Evolutionary conservation across 2,329 filamentous ascomycete genomes (phyloP), one percentile per base, ranked within the genome.

Genomic region (Hypoxylon sp.): DNA sequence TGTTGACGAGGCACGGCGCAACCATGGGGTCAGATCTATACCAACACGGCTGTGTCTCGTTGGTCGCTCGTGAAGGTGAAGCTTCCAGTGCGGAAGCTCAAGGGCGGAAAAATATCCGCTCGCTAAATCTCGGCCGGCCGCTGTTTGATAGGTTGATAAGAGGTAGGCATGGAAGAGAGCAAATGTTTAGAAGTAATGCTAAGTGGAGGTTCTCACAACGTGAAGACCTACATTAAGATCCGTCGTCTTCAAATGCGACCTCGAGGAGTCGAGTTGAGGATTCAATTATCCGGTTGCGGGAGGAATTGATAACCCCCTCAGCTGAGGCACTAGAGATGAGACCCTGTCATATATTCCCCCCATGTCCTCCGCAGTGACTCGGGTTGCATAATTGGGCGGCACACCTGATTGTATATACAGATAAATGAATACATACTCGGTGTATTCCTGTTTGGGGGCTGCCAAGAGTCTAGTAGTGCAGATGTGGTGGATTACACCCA

Each of bases 271-370:
- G 32, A 67, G 50, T 46, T 58, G 43, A 56, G 58, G 45, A 48
- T 58, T 50, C 50, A 70, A 70, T 70, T 70, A 68, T 70, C 65
- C 67, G 67, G 65, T 60, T 57, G 48, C 59, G 62, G 63, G 61
- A 65, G 55, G 46, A 61, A 58, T 57, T 60, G 46, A 57, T 25
- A n/a, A 50, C 59, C 65, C 65, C 67, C 61, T 65, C 59, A 62
- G 45, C 60, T 66, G 63, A 67, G 57, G 63, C 52, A 56, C 53
- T 55, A 53, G 52, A 25, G 46, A 53, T 14, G 46, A 27, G 9
- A 43, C 41, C 60, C 45, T 59, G 60, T 54, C 63, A 63, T 65
- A 63, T 50, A 52, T 48, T 21, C 21, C 27, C 30, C 21, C 27
- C 43, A 34, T 47, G 29, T 46, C 14, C 21, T 25, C 46, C 23